A percentile compares a stretch with the other conserved stretches of the same genome.
phyloP scores from a whole-genome alignment of 768 basidiomycete genomes.

The Amanita muscaria region DNA sequence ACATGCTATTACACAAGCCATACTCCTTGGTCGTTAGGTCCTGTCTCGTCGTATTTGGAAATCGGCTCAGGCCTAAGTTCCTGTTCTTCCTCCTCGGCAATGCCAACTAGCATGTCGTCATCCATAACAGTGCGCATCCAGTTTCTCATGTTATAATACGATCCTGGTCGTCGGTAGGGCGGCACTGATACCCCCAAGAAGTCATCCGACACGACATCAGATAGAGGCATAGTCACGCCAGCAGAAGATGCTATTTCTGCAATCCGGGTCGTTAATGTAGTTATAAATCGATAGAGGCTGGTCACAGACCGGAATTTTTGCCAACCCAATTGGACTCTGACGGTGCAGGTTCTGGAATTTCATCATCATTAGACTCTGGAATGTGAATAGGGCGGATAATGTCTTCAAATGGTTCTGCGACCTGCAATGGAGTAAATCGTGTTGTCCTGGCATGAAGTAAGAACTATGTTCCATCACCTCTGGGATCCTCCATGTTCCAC shows the following conservation, averaged over 20 bases:
- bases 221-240: constrained; percentile 16
- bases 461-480: constrained; percentile 33
- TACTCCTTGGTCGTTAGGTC: not conserved
- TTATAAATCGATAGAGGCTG: constrained; percentile 5
- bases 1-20: constrained; percentile 5
- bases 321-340: constrained; percentile 39
- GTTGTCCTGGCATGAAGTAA: constrained; percentile 13
- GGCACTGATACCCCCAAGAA: not conserved
- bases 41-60: constrained; percentile 1
- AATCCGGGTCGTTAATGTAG: not conserved
- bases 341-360: constrained; percentile 18
- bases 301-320: constrained; percentile 27
- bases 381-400: constrained; percentile 4
- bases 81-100: constrained; percentile 2
- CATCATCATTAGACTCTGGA: constrained; percentile 1
- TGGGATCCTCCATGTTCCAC: constrained; percentile 24
- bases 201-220: constrained; percentile 7
- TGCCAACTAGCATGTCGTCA: not conserved
- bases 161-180: constrained; percentile 1
- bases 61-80: constrained; percentile 3
- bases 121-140: constrained; percentile 4
- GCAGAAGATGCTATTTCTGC: constrained; percentile 30
- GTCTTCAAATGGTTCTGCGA: constrained; percentile 5
- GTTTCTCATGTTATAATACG: constrained; percentile 2
- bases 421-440: constrained; percentile 10